Evolutionary conservation across 108 stramenopile species (phyloP).

Genomic region (Stephanodiscus triporus): DNA sequence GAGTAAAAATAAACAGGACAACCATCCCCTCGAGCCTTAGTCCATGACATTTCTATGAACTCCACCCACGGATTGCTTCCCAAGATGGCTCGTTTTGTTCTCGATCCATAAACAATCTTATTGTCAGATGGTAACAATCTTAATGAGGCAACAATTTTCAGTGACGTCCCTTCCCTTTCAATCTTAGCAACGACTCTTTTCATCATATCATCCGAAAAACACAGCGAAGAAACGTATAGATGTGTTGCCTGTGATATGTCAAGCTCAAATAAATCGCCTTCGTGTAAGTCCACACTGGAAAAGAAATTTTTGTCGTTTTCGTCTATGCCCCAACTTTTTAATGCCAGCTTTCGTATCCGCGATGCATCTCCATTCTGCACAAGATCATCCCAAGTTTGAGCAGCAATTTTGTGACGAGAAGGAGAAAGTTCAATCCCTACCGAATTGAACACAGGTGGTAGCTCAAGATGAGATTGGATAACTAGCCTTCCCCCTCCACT

Average conservation of each 20-base stretch:
- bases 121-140: conserved; percentile 35
- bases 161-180: conserved; percentile 23
- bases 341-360: conserved; percentile 27
- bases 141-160: conserved; percentile 66
- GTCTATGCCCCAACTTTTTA: conserved; percentile 24
- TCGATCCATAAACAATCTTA: conserved; percentile 1
- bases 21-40: conserved; percentile 51
- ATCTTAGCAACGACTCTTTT: conserved; percentile 49
- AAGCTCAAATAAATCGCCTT: conserved; percentile 63
- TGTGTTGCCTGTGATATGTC: conserved; percentile 68
- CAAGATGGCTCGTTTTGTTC: conserved; percentile 18
- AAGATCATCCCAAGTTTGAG: conserved; percentile 30
- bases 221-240: conserved; percentile 65
- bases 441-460: conserved; percentile 38
- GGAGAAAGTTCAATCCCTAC: conserved; percentile 66
- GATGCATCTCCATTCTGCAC: conserved; percentile 17
- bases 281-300: conserved; percentile 42
- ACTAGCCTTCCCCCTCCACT: conserved; percentile 68
- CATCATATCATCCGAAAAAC: conserved; percentile 64
- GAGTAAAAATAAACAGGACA: conserved; percentile 62
- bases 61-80: conserved; percentile 43
- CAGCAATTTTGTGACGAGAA: conserved; percentile 56
- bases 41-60: conserved; percentile 74
- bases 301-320: conserved; percentile 10
- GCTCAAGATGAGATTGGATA: conserved; percentile 60